phyloP scores from a whole-genome alignment of 768 basidiomycete species.

The Russula dissimulans region DNA sequence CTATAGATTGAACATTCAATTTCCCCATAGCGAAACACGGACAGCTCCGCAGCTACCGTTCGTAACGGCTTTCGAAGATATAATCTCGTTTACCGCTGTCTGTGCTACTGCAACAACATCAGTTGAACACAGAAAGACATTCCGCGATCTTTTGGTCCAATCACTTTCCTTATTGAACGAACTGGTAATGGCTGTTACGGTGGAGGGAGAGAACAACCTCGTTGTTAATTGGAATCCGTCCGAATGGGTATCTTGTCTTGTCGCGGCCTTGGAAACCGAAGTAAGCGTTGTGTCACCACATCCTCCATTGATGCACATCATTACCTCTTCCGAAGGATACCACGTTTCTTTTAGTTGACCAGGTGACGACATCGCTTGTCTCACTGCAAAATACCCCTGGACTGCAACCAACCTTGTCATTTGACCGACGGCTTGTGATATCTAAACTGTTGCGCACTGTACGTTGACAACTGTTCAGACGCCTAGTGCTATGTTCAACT shows the following conservation, averaged over 20 bases:
- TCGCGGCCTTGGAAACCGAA: conserved; percentile 48
- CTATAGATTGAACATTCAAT: conserved; percentile 37
- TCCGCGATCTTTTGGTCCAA: conserved; percentile 46
- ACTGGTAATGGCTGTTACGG: conserved; percentile 38
- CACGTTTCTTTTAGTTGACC: conserved; percentile 18
- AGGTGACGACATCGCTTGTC: conserved; percentile 14
- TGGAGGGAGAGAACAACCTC: conserved; percentile 26
- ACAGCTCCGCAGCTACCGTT: conserved; percentile 40
- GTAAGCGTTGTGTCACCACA: conserved; percentile 28
- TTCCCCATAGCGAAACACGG: background rate
- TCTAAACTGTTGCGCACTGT: conserved; percentile 50
- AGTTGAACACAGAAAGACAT: conserved; percentile 25
- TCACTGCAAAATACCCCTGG: conserved; percentile 10
- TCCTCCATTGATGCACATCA: background rate
- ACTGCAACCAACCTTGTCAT: conserved; percentile 20
- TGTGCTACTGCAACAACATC: conserved; percentile 29
- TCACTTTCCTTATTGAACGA: conserved; percentile 42
- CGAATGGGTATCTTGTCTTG: conserved; percentile 50
- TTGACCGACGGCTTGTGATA: conserved; percentile 50
- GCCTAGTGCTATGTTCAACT: background rate
- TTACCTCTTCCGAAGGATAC: conserved; percentile 6
- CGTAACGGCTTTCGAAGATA: conserved; percentile 45
- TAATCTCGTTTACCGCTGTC: conserved; percentile 37
- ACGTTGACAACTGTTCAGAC: conserved; percentile 11
- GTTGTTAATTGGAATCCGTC: conserved; percentile 50